Evolutionary conservation across 345 rosid genomes (phyloP), one percentile per base, ranked within the genome.

Genomic region (Hevea brasiliensis): DNA sequence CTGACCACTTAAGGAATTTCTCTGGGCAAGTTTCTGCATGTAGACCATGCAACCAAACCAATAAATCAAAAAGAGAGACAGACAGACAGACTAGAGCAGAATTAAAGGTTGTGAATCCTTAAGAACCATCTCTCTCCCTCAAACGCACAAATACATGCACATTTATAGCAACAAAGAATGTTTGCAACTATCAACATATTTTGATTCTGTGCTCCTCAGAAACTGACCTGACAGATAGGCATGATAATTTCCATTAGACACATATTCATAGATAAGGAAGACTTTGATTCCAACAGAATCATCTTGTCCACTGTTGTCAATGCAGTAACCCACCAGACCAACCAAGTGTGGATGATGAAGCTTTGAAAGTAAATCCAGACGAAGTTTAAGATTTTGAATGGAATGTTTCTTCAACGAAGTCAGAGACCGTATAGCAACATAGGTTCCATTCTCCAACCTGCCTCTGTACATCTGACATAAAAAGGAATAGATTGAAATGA

Each of bases 321-420:
- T 82, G 81, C 99, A 94, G 78, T 94, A 89, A 65, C 99, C 99
- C 87, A 92, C 75, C 71, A 92, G 81, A 81, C 81, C 76, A 63
- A 94, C 97, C 78, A 94, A 84, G 83, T 94, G 90, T 73, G 97
- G 97, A 84, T 94, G 99, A 51, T 90, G 92, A 75, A 95, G 92
- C 86, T 92, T 92, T 47, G 94, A 84, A 58, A 95, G 83, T 77
- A 89, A 84, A 73, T 95, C 98, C 44, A 95, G 71, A 75, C 87
- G 89, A 71, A 77, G 79, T 80, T 82, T 88, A 65, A 95, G 87
- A 73, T 82, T 92, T 68, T 90, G 94, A 80, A 84, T 84, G 13
- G 95, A 87, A 72, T 85, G 83, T 81, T 85, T 95, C 78, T 82
- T 95, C 77, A 81, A 68, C 62, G 85, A 85, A 75, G 81, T 69